Conservation (phyloP, 1,284 basidiomycete genomes). For the Dichomitus squalens region DNA sequence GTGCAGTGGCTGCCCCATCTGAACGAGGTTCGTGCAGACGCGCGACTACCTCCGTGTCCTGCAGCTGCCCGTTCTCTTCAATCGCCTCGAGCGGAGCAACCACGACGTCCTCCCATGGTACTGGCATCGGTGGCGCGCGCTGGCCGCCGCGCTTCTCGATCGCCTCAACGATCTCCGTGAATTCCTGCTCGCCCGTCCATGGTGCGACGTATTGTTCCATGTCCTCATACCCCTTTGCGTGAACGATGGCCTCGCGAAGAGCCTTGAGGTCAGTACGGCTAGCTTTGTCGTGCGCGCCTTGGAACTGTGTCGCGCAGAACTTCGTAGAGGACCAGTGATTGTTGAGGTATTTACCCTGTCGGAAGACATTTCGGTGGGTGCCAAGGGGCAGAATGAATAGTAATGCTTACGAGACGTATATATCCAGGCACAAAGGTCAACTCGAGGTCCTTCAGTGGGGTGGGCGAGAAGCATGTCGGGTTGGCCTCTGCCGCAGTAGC, state of each 20-base stretch:
- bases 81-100: background rate
- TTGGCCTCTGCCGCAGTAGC: constrained; percentile 94
- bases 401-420: constrained; percentile 68
- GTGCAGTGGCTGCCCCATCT: background rate
- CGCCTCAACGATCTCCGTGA: constrained; percentile 53
- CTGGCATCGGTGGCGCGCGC: constrained; percentile 15
- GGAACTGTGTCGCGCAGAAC: constrained; percentile 87
- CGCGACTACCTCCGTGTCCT: background rate
- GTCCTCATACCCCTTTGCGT: constrained; percentile 70
- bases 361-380: background rate
- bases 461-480: constrained; percentile 82
- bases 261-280: constrained; percentile 62
- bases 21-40: background rate
- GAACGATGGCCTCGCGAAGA: constrained; percentile 55
- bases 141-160: constrained; percentile 48
- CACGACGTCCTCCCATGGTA: constrained; percentile 15
- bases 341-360: constrained; percentile 65
- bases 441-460: constrained; percentile 72
- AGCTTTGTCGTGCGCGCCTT: constrained; percentile 54
- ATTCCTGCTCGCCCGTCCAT: constrained; percentile 66
- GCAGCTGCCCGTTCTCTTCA: background rate
- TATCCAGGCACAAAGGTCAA: constrained; percentile 76
- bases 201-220: constrained; percentile 53
- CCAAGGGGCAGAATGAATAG: background rate
- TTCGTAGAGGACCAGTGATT: constrained; percentile 91